Base-by-base conservation (phyloP, 106 monocot genomes). In the Iris macrosiphon region DNA sequence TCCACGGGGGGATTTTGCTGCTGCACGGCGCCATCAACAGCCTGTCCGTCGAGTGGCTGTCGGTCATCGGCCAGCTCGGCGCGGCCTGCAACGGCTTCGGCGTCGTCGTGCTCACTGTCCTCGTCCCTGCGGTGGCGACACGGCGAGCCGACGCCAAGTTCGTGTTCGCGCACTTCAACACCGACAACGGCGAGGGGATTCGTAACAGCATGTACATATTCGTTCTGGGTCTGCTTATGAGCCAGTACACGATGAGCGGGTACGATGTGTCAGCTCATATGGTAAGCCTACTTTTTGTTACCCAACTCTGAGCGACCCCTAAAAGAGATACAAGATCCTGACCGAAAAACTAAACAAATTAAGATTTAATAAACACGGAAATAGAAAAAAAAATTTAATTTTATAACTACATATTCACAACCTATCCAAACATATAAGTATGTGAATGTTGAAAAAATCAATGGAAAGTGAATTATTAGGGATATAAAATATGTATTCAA, bases 121-220 rank as follows among this genome's bases (percentile, higher is more conserved):
- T 66, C 3, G 66, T 73, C 19, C 73, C 73, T 14, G 56, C 45
- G 13, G 60, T 73, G 31, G 57, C 64, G 9, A 60, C 73, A 18
- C 18, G 61, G 35, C 66, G 17, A 16, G 66, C 73, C 12, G 66
- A 53, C n/a, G 33, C 52, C 19, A 29, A 46, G 2, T 73, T 73
- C 46, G 73, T 73, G 22, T 73, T 73, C 23, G 46, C 73, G 2
- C 66, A 73, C 34, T 66, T 73, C 60, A 73, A 73, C 43, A 66
- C 66, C 15, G 73, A 73, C 26, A 73, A 66, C 38, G 53, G 12
- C 22, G 66, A 24, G 7, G 73, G 66, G 24, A 66, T 73, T 31
- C 66, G 54, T 18, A 66, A 31, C 73, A 60, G 60, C 20, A 0
- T 52, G 15, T 73, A 66, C 43, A 66, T 73, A 9, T 66, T 73